Base-by-base conservation (phyloP, 257 asterid genomes). In the Apocynum venetum region DNA sequence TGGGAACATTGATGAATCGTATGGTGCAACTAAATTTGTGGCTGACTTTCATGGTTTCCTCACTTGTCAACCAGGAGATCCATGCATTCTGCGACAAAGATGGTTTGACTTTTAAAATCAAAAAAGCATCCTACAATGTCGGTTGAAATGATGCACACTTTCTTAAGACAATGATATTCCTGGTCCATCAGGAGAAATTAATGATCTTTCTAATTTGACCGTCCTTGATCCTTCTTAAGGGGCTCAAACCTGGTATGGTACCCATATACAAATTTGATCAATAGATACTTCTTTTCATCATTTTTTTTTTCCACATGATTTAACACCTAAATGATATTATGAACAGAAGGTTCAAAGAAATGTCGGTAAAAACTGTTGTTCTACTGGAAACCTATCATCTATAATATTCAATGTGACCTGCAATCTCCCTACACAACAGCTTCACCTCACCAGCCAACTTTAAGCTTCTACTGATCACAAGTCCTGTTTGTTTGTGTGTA, bases 391-490 rank as follows among this genome's bases (percentile, higher is more conserved):
- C 74, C 77, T 14, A 44, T 81, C 66, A 90, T 55, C 82, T 83
- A 40, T 47, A 86, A 80, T 84, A 90, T 67, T 93, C 96, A 15
- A 92, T 83, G 67, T 88, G 91, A 65, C 96, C 98, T 53, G 97
- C 98, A 76, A 86, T 90, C 85, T 96, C 98, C 88, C 90, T 88
- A 86, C 97, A 91, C 68, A 86, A 83, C 88, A 96, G 80, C 87
- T 91, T 96, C 8, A 93, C 84, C 53, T 91, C 96, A 70, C 80
- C 82, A 4, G 96, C 94, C 84, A 96, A 81, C 78, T 90, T 89
- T 71, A 90, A 65, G 90, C 99, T 96, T 85, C 84, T 91, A 71
- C 76, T 82, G 73, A 93, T 89, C 38, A 85, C 89, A 20, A 91
- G 88, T 20, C 97, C 97, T 0, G 98, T 96, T 68, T 84, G 83